Evolutionary conservation across 1,139 yeast genomes (phyloP).

Genomic region (Petasospora fabianii): DNA sequence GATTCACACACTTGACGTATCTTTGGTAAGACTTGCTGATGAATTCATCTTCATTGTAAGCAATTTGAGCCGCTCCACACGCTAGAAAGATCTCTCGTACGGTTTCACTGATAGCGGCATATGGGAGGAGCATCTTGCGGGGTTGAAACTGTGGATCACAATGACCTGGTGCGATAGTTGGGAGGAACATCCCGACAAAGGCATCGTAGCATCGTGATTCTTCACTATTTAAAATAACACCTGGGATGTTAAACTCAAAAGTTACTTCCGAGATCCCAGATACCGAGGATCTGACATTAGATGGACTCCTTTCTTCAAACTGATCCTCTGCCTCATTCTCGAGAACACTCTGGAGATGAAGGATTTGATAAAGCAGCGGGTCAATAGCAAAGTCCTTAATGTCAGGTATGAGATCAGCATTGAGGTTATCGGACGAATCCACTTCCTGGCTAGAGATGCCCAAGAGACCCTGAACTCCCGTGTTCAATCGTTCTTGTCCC

Average conservation of each 20-base stretch:
- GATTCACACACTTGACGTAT: conserved; percentile 26
- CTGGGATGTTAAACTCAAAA: conserved; percentile 20
- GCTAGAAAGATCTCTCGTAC: conserved; percentile 29
- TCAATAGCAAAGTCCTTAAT: conserved; percentile 12
- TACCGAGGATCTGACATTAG: not conserved
- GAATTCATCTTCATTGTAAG: conserved; percentile 22
- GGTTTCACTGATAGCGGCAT: conserved; percentile 22
- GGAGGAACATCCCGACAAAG: conserved; percentile 27
- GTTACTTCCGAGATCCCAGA: conserved; percentile 4
- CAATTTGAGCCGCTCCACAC: conserved; percentile 31
- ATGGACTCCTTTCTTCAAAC: conserved; percentile 1
- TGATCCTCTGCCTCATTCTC: conserved; percentile 6
- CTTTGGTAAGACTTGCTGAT: conserved; percentile 25
- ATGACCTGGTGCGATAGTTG: conserved; percentile 30
- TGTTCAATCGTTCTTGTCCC: no score
- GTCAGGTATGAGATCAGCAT: no score
- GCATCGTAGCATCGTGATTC: conserved; percentile 26
- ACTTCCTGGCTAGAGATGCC: no score
- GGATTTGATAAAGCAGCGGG: conserved; percentile 20
- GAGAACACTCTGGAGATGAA: conserved; percentile 18
- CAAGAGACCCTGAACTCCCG: no score
- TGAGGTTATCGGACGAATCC: no score
- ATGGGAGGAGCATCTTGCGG: conserved; percentile 21
- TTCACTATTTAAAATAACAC: conserved; percentile 14
- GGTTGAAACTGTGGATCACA: conserved; percentile 26